Evolutionary conservation across 2,329 filamentous ascomycete species (phyloP), one percentile per base, ranked within the genome.

Genomic region (Cordyceps tenuipes): DNA sequence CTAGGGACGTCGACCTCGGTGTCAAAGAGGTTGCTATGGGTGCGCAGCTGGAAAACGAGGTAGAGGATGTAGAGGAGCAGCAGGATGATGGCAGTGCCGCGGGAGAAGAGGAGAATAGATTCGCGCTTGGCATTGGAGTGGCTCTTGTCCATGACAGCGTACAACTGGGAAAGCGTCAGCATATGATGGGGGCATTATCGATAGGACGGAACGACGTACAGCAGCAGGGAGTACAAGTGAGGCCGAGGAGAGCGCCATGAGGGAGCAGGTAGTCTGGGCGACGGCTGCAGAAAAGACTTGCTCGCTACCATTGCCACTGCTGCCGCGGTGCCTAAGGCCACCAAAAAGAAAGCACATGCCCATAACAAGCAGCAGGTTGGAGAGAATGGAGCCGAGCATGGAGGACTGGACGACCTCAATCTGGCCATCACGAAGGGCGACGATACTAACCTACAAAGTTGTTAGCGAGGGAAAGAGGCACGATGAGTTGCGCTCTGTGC

Each of bases 381-480:
- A 97, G 44, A 97, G 80, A 67, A 97, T 96, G 69, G 90, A 95
- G 52, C 94, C 93, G 39, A 97, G 85, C 92, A 97, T 97, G 64
- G 91, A 96, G 21, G 93, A 89, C 76, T 97, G 94, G n/a, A 97
- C 93, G 65, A 97, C 92, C 68, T 93, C 87, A 70, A 97, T 95
- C 75, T 97, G 89, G 64, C 86, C 85, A 67, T 94, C 85, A 65
- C 80, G 84, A 50, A 99, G 82, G 19, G 94, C 94, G 64, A 97
- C 88, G 66, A 97, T 93, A 72, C 90, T 96, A 70, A 96, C 90
- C 89, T 93, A 69, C 19, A 21, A 0, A n/a, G 13, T 1, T 44
- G 55, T 69, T 63, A 65, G 64, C 21, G 4, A 8, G n/a, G n/a
- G 21, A 19, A 21, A 21, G 21, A n/a, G 4, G 36, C 36, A n/a